Evolutionary conservation across 2,329 filamentous ascomycete genomes (phyloP), one percentile per base, ranked within the genome.

Genomic region (Lasiodiplodia citricola): DNA sequence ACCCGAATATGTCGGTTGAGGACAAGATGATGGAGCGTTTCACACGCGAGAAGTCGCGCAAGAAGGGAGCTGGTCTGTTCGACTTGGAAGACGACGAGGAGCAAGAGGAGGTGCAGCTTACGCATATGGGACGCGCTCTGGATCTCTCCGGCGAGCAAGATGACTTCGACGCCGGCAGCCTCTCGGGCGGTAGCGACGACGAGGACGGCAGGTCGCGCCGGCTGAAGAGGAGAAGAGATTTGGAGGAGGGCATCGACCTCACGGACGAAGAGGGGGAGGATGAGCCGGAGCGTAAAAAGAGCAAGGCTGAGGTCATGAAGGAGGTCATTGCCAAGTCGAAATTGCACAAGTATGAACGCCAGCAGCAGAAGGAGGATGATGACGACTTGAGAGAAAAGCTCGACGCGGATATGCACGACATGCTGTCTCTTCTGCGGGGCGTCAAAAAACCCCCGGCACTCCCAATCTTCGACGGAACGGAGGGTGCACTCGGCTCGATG

Each of bases 291-390:
- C 87, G 91, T 69, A 97, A 97, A 80, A 99, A 97, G 83, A 91
- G 91, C 3, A 98, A 97, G 82, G 92, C 96, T 66, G 96, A 99
- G 80, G 92, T 99, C 62, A 97, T 98, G 93, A 92, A 97, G 75
- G 96, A 99, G 80, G 87, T 99, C 70, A 97, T 99, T 73, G 93
- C 94, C 70, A 99, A 99, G 81, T 98, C 95, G 0, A 99, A 99
- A 78, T 86, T 92, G 71, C 88, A 97, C 86, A 98, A 97, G 81
- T 94, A 95, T 76, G 94, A 98, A 81, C 90, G 96, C 51, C 96
- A 99, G 80, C 90, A 93, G 70, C 89, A 89, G 35, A 97, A 97
- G 77, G 96, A 98, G 70, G 93, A 96, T 62, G 96, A 99, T 73
- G 93, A 96, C 63, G 95, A 97, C 72, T 80, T 97, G 66, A 87